Evolutionary conservation across 768 basidiomycete genomes (phyloP).

Genomic region (Galerina marginata): DNA sequence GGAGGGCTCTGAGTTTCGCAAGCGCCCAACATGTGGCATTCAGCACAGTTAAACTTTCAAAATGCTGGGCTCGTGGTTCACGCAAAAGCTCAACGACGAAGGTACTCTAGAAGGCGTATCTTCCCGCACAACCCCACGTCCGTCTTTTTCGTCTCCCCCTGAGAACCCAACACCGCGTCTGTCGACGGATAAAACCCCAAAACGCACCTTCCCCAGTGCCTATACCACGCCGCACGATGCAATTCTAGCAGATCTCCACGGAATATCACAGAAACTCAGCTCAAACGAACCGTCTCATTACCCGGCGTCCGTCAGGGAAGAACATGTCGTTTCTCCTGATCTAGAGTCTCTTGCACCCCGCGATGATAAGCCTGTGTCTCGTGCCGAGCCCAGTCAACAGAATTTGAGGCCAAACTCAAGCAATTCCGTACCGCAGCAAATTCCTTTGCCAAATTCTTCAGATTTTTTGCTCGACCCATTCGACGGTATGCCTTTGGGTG

Average conservation of each 20-base stretch:
- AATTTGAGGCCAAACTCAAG: not conserved
- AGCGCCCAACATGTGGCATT: not conserved
- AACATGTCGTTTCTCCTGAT: constrained; percentile 16
- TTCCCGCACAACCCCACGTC: constrained; percentile 20
- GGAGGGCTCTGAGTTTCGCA: not conserved
- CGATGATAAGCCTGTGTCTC: constrained; percentile 13
- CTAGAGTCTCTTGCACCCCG: constrained; percentile 2
- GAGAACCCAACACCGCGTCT: constrained; percentile 18
- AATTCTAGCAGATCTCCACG: constrained; percentile 58
- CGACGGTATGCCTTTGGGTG: constrained; percentile 33
- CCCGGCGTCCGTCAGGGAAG: constrained; percentile 16
- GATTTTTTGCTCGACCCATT: constrained; percentile 34
- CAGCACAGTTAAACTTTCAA: not conserved
- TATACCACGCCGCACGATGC: constrained; percentile 66
- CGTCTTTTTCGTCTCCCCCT: constrained; percentile 25
- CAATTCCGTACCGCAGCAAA: not conserved
- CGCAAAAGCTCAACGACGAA: constrained; percentile 20
- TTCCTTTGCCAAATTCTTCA: constrained; percentile 2
- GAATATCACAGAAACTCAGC: constrained; percentile 24
- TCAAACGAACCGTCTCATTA: constrained; percentile 17
- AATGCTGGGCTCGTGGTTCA: constrained; percentile 32
- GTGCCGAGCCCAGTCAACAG: constrained; percentile 1
- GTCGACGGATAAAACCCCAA: constrained; percentile 24
- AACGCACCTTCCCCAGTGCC: constrained; percentile 24
- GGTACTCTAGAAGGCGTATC: constrained; percentile 15